A percentile compares a stretch with the other conserved stretches of the same genome.
Conservation (phyloP, 257 asterid genomes). For the Nicotiana tomentosiformis region DNA sequence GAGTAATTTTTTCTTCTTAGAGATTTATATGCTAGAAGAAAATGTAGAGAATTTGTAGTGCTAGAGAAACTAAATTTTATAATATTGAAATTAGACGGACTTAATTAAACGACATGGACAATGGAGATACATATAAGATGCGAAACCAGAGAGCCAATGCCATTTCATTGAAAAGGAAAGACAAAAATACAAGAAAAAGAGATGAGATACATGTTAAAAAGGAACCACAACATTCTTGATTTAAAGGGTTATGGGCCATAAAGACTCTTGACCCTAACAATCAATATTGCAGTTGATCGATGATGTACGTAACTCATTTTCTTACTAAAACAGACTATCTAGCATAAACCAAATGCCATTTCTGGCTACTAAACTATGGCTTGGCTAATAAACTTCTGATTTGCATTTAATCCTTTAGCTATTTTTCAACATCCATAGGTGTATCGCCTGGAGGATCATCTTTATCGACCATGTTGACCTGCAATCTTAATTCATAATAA, state of each 20-base stretch:
- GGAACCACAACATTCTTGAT: neutral
- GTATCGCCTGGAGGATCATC: neutral
- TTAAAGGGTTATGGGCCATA: neutral
- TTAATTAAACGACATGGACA: too few relatives aligned
- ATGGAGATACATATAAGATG: too few relatives aligned
- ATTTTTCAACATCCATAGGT: neutral
- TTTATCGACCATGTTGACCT: neutral
- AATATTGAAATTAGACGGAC: too few relatives aligned
- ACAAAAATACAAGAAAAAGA: neutral
- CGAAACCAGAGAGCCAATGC: neutral
- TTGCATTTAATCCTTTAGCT: neutral
- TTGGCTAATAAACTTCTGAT: neutral
- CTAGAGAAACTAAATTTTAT: too few relatives aligned
- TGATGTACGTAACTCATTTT: neutral
- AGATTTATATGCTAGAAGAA: too few relatives aligned
- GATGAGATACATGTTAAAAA: neutral
- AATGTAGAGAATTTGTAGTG: too few relatives aligned
- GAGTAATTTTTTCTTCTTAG: too few relatives aligned
- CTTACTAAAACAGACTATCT: neutral
- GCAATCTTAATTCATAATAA: neutral
- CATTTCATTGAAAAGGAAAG: neutral
- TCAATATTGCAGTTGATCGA: neutral
- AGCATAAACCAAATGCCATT: neutral
- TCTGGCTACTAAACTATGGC: neutral
- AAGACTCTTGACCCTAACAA: neutral